phyloP scores from a whole-genome alignment of 176 grass and related monocot genomes.

The Oryza meridionalis region DNA sequence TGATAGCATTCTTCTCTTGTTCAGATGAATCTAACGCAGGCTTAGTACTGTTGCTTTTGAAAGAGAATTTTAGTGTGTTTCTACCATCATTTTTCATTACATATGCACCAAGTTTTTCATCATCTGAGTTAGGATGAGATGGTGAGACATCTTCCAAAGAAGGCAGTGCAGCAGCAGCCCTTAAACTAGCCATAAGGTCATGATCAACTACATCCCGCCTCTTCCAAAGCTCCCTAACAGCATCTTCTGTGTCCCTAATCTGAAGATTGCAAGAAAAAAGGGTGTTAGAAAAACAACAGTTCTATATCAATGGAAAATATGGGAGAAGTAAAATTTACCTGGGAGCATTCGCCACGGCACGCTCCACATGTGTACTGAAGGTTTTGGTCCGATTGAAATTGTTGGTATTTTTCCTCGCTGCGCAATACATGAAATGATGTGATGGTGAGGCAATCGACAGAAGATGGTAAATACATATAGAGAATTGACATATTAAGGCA shows the following conservation, averaged over 20 bases:
- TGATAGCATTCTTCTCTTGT: conserved; percentile 49
- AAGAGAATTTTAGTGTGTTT: conserved; percentile 84
- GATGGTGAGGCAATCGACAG: not conserved
- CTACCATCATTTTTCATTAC: conserved; percentile 75
- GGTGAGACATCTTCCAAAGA: conserved; percentile 61
- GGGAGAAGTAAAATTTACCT: conserved; percentile 61
- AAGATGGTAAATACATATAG: conserved; percentile 14
- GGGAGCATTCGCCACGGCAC: conserved; percentile 93
- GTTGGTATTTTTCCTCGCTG: conserved; percentile 97
- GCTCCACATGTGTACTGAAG: conserved; percentile 85
- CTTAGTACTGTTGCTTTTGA: conserved; percentile 81
- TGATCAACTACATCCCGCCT: conserved; percentile 72
- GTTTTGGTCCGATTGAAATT: conserved; percentile 91
- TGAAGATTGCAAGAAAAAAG: conserved; percentile 42
- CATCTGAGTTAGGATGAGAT: conserved; percentile 60
- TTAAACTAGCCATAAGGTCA: conserved; percentile 78
- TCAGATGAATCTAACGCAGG: conserved; percentile 56
- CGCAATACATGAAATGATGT: conserved; percentile 21
- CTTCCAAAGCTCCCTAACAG: conserved; percentile 93
- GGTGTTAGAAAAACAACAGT: conserved; percentile 24
- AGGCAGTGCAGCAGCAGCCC: conserved; percentile 82
- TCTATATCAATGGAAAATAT: conserved; percentile 31
- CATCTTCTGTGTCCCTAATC: conserved; percentile 94
- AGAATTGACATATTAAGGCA: conserved; percentile 18
- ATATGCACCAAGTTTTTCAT: conserved; percentile 61